Base-by-base conservation (phyloP, 345 rosid genomes). In the Geranium rotundifolium region DNA sequence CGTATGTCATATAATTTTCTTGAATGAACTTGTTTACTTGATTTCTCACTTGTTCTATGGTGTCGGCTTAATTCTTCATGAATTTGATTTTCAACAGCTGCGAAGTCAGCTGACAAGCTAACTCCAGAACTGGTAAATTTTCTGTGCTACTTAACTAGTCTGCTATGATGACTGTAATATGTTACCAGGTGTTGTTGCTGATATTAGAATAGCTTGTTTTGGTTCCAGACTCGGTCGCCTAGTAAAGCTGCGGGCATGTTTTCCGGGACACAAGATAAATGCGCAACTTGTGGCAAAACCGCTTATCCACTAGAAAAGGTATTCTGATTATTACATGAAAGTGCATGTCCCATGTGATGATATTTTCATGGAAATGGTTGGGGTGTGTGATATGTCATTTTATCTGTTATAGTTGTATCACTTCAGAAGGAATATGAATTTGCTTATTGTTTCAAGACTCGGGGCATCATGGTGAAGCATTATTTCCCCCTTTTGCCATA, bases 261-360 rank as follows among this genome's bases (percentile, higher is more conserved):
- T 72, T 88, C 96, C 37, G 99, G 99, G 63, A 95, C 99, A 1
- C 96, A 84, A 75, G 99, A 95, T 57, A 95, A 95, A 66, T 95
- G 99, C 29, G 95, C 93, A 65, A 82, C 96, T 65, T 95, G 97
- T 75, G 86, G 85, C 63, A 95, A 88, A 87, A 95, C 99, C 15
- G 99, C 90, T 37, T 95, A 95, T 73, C 99, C 97, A 5, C 83
- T 95, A 15, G 99, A 95, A 78, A 95, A 93, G 99, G 99, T 90
- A 76, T 46, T 46, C 14, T 46, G 16, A 7, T 46, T 46, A 46
- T 14, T 46, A 46, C 52, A 7, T 3, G 52, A 46, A 14, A 14
- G 3, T 46, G 46, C 12, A 10, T 37, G 46, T 37, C 46, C 46
- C 3, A 10, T 37, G 7, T 37, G 12, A 37, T 1, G 15, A 46